Base-by-base conservation (phyloP, 805 yeast species). In the Zygoascus tannicola region DNA sequence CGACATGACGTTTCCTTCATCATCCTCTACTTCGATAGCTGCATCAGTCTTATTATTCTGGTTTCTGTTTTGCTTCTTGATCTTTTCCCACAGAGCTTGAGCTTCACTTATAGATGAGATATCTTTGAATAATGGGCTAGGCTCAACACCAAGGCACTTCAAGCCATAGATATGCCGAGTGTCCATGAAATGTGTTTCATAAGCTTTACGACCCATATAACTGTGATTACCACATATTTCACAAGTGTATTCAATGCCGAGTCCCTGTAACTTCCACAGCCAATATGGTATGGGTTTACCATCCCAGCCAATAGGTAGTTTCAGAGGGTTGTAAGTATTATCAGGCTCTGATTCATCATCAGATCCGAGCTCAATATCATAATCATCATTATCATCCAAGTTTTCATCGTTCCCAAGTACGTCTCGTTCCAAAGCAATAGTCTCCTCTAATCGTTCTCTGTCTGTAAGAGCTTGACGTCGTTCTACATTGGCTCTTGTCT, bases 201-300 rank as follows among this genome's bases (percentile, higher is more conserved):
- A 92, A 1, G 72, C 70, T 40, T 71, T 68, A 5, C 94, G 70
- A 1, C 98, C 98, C 53, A 75, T 74, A 62, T 81, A 90, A 5
- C 67, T 65, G 26, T 64, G 60, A 54, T 84, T 78, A 4, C 94
- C 94, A 59, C 98, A 92, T 5, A 92, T 75, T 62, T 92, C 97
- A 60, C 98, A 92, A 1, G 63, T 55, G 53, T 77, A 85, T 42
- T 74, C 76, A 35, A 75, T 71, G 44, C 83, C 83, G 8, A 88
- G 68, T 0, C 98, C 98, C 55, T 86, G 87, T 37, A 88, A 67
- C 60, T 88, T 92, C 69, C 78, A 88, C 22, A 92, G 67, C 98
- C 98, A 92, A 44, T 71, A 77, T 1, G 98, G 98, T 22, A 92
- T 85, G 0, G 97, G 97, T 34, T 72, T 74, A 0, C 97, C 97